These are phyloP conservation scores for Diphasiastrum complanatum DNA, from an alignment of 83 land plant species.

Conservation along the genomic window DNA sequence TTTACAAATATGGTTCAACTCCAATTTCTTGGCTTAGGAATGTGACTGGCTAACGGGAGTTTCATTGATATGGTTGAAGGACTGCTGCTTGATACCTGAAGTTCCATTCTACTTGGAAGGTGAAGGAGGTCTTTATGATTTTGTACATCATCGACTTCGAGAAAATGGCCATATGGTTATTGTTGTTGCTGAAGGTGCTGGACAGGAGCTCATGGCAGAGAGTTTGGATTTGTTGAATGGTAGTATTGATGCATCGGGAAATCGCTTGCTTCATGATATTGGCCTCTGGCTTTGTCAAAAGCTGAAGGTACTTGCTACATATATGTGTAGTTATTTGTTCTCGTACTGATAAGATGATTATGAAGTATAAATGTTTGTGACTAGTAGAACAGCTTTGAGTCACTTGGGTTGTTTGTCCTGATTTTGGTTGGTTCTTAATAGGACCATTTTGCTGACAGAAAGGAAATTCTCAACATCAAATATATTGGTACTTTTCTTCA, in stretches of 20 bases:
- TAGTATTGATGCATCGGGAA: slow-evolving; percentile 53
- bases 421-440: slow-evolving; percentile 18
- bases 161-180: slow-evolving; percentile 81
- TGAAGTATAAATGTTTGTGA: too few relatives aligned
- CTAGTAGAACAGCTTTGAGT: too few relatives aligned
- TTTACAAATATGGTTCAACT: too few relatives aligned
- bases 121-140: slow-evolving; percentile 64
- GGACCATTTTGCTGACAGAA: slow-evolving; percentile 41
- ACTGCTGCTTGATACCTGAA: slow-evolving; percentile 80
- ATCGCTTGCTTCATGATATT: slow-evolving; percentile 57
- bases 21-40: too few relatives aligned
- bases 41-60: too few relatives aligned
- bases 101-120: slow-evolving; percentile 81
- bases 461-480: slow-evolving; percentile 53
- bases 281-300: slow-evolving; percentile 66
- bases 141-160: slow-evolving; percentile 46
- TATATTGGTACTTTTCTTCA: slow-evolving; percentile 49
- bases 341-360: too few relatives aligned
- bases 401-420: too few relatives aligned
- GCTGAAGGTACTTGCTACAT: slow-evolving; percentile 75
- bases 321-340: too few relatives aligned
- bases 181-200: slow-evolving; percentile 92
- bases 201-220: slow-evolving; percentile 64
- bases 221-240: slow-evolving; percentile 17
- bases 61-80: slow-evolving; percentile 28